Conservation (phyloP, 2,329 filamentous ascomycete genomes). For the Zopfia rhizophila region DNA sequence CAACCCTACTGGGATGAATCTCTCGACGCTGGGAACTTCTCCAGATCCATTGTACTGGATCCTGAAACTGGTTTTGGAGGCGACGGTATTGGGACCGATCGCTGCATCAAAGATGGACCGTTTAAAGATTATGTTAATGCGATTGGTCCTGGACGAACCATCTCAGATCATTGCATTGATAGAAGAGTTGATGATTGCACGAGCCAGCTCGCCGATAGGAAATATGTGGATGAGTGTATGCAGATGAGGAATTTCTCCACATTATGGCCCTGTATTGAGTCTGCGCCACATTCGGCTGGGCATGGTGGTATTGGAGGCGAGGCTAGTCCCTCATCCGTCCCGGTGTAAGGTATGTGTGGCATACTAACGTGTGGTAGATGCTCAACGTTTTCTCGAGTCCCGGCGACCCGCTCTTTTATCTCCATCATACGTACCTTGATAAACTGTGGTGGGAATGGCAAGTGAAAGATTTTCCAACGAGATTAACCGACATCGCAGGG, state of each 20-base stretch:
- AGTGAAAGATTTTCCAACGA: not conserved
- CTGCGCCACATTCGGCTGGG: conserved; percentile 3
- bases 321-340: too few relatives aligned
- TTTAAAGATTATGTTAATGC: conserved; percentile 30
- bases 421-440: conserved; percentile 11
- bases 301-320: not conserved
- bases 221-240: conserved; percentile 21
- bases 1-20: conserved; percentile 44
- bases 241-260: conserved; percentile 10
- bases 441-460: conserved; percentile 18
- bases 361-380: too few relatives aligned
- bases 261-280: conserved; percentile 28
- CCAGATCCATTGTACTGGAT: conserved; percentile 22
- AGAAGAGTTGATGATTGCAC: conserved; percentile 21
- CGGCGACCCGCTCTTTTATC: conserved; percentile 12
- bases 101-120: conserved; percentile 30
- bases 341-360: too few relatives aligned
- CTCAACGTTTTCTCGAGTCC: too few relatives aligned
- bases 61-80: conserved; percentile 30
- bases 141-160: conserved; percentile 21
- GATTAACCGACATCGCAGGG: conserved; percentile 6
- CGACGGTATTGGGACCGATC: conserved; percentile 17
- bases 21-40: conserved; percentile 31
- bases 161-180: conserved; percentile 33
- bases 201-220: conserved; percentile 7